Conservation (phyloP, 257 asterid genomes). For the Oldenlandia corymbosa region DNA sequence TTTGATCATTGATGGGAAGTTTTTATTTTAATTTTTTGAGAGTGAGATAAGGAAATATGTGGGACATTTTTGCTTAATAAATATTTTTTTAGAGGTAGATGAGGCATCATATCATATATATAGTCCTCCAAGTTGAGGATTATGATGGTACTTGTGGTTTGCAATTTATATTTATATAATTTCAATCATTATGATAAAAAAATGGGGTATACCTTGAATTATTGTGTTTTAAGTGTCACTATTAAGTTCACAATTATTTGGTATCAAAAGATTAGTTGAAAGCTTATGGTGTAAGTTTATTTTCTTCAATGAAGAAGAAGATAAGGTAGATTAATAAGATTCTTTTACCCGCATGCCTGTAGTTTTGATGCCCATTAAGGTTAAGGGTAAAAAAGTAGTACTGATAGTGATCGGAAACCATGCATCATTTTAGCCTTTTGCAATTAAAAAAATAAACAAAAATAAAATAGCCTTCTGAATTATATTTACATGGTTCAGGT, state of each 20-base stretch:
- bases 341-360: too few species aligned
- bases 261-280: neutral
- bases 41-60: slow-evolving; percentile 13
- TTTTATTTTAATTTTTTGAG: too few species aligned
- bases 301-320: neutral
- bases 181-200: slow-evolving; percentile 30
- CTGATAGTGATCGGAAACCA: too few species aligned
- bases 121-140: slow-evolving; percentile 38
- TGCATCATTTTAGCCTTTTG: too few species aligned
- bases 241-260: slow-evolving; percentile 28
- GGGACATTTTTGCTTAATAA: slow-evolving; percentile 42
- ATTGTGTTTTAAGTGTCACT: slow-evolving; percentile 24
- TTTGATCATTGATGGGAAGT: slow-evolving; percentile 17
- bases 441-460: too few species aligned
- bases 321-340: neutral
- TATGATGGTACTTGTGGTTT: slow-evolving; percentile 32
- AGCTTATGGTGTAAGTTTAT: slow-evolving; percentile 3
- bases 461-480: too few species aligned
- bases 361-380: too few species aligned
- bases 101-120: slow-evolving; percentile 39
- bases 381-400: too few species aligned
- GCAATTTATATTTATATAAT: slow-evolving; percentile 13
- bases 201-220: slow-evolving; percentile 29
- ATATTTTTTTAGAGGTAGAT: slow-evolving; percentile 24
- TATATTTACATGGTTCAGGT: too few species aligned